Conservation (phyloP, 2,329 filamentous ascomycete genomes). For the Fusarium chaquense region DNA sequence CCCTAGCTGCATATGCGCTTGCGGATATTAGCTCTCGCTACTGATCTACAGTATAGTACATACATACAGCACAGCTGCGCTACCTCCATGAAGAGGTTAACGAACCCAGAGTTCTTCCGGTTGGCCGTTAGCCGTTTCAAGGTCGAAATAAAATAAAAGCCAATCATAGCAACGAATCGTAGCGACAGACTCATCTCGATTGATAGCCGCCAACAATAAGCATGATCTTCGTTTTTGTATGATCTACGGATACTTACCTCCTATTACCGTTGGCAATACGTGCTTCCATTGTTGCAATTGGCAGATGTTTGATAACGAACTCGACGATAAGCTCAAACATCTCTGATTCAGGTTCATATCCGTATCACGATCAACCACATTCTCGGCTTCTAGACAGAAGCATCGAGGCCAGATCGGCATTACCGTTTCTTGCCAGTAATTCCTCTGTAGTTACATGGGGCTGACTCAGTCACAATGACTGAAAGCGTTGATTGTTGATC, state of each 20-base stretch:
- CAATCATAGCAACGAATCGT: conserved; percentile 21
- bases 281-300: conserved; percentile 2
- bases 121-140: conserved; percentile 24
- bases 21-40: conserved; percentile 38
- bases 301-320: conserved; percentile 13
- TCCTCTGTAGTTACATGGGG: neutral
- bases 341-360: conserved; percentile 1
- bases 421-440: conserved; percentile 5
- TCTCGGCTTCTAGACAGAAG: conserved; percentile 3
- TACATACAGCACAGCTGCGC: conserved; percentile 13
- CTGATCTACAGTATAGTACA: neutral
- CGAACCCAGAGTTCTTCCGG: conserved; percentile 13
- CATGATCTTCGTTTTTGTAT: conserved; percentile 4
- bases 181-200: conserved; percentile 24
- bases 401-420: conserved; percentile 22
- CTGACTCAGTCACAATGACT: conserved; percentile 13
- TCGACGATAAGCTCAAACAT: neutral
- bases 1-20: conserved; percentile 29
- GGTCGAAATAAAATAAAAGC: conserved; percentile 8
- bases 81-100: neutral
- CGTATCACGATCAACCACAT: neutral
- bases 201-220: conserved; percentile 27
- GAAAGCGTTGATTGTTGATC: neutral
- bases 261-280: conserved; percentile 2
- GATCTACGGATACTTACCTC: neutral